These are phyloP conservation scores for Sarcocystis neurona DNA, from an alignment of 169 alveolate species.

Conservation along the genomic window DNA sequence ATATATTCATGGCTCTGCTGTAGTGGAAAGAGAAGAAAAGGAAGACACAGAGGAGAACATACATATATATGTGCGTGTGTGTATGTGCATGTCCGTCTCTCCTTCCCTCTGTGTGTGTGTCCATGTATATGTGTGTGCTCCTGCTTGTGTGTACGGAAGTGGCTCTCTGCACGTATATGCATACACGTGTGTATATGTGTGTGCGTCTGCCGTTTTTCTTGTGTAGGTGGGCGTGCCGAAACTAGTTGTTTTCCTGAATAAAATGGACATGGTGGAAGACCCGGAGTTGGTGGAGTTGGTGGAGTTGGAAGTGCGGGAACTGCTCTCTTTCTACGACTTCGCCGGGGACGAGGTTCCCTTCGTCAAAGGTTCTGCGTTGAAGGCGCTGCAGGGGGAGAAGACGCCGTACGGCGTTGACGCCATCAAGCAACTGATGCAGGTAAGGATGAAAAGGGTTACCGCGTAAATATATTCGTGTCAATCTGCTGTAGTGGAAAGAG, in stretches of 20 bases:
- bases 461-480: too few relatives aligned
- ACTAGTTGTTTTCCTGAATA: constrained; percentile 90
- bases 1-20: too few relatives aligned
- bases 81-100: neutral
- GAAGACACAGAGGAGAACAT: neutral
- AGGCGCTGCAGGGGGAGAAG: constrained; percentile 82
- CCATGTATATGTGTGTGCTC: neutral
- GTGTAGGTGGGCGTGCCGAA: constrained; percentile 68
- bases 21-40: too few relatives aligned
- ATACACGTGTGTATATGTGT: neutral
- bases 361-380: constrained; percentile 91
- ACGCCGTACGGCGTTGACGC: constrained; percentile 77
- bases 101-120: neutral
- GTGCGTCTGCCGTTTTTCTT: neutral
- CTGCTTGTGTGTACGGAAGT: neutral
- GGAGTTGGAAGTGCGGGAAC: constrained; percentile 89
- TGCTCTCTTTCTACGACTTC: constrained; percentile 41
- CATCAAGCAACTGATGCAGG: constrained; percentile 81
- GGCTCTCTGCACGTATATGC: neutral
- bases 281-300: constrained; percentile 92
- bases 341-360: constrained; percentile 83
- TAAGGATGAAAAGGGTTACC: neutral
- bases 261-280: constrained; percentile 91
- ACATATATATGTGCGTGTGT: neutral
- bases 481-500: too few relatives aligned